Conservation (phyloP, 257 asterid genomes). For the Gentiana macrophylla region DNA sequence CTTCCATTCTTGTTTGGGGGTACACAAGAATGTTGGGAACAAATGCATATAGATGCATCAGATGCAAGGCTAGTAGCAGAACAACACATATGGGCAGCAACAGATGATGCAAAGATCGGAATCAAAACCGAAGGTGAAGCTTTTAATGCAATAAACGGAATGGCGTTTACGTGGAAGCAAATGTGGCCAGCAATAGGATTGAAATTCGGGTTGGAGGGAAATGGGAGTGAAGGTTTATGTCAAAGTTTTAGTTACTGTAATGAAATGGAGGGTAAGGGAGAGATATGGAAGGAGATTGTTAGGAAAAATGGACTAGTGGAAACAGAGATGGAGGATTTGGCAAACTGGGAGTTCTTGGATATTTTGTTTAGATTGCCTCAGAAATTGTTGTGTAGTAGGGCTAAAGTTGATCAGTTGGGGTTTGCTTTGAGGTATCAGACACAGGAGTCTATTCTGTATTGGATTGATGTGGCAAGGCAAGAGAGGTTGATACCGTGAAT, state of each 20-base stretch:
- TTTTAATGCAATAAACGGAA: conserved; percentile 60
- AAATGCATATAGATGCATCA: conserved; percentile 53
- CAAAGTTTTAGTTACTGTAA: conserved; percentile 24
- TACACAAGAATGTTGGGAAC: conserved; percentile 61
- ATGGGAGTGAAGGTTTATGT: conserved; percentile 16
- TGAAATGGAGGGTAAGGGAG: conserved; percentile 46
- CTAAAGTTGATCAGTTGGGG: conserved; percentile 49
- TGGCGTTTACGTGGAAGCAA: conserved; percentile 54
- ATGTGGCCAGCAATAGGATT: conserved; percentile 51
- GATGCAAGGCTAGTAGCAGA: conserved; percentile 81
- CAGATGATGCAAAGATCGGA: conserved; percentile 11
- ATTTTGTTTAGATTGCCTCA: conserved; percentile 46
- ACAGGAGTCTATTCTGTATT: conserved; percentile 57
- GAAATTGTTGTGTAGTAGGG: conserved; percentile 51
- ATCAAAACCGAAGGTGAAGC: conserved; percentile 25
- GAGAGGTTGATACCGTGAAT: conserved; percentile 52
- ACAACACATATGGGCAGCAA: conserved; percentile 70
- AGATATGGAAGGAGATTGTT: conserved; percentile 61
- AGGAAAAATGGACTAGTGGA: conserved; percentile 36
- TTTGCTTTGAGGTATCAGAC: conserved; percentile 42
- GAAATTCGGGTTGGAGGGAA: conserved; percentile 31
- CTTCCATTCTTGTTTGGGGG: conserved; percentile 79
- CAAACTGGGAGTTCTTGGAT: conserved; percentile 63
- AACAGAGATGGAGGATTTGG: conserved; percentile 60
- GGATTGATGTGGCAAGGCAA: conserved; percentile 66